Base-by-base conservation (phyloP, 495 filamentous ascomycete species). In the Daldinia vernicosa region DNA sequence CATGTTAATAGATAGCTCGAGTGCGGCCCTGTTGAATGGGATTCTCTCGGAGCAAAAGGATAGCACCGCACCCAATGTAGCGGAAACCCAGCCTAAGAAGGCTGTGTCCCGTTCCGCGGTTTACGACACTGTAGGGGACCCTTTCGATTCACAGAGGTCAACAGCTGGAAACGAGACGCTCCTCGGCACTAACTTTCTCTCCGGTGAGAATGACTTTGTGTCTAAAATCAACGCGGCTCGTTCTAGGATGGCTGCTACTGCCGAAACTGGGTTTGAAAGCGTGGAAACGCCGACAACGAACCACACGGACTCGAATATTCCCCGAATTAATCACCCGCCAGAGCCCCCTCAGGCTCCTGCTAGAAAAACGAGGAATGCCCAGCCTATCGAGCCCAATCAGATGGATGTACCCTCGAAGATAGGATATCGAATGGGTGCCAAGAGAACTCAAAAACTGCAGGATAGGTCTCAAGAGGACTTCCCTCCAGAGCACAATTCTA, bases 301-400 rank as follows among this genome's bases (percentile, higher is more conserved):
- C 14, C 66, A 72, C n/a, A 67, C 66, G 7, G 80, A 84, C n/a
- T 63, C 77, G n/a, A 79, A 72, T 35, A 60, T 77, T n/a, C 66
- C 79, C 24, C 81, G 81, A 19, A 52, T 74, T 28, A 71, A 59
- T 47, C 55, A 67, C 55, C 75, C 67, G 22, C 60, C 69, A 37
- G 91, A 93, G 52, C 89, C 90, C 57, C 91, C 92, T 22, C 82
- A 89, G 69, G 91, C 92, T 7, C 91, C 92, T 2, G 66, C 83
- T 12, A 83, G 91, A 60, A 89, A 87, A 75, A 85, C 84, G 6
- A 84, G 89, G 52, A 86, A 85, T 35, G 79, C 88, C 4, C 91
- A 90, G 30, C 74, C 84, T 9, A 77, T 87, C 12, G 85, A 87
- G 15, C 60, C 72, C 71, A 64, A 84, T 80, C 66, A 86, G 80